These are phyloP conservation scores for Blastosporella zonata DNA, from an alignment of 1,284 basidiomycete genomes.

Conservation along the genomic window DNA sequence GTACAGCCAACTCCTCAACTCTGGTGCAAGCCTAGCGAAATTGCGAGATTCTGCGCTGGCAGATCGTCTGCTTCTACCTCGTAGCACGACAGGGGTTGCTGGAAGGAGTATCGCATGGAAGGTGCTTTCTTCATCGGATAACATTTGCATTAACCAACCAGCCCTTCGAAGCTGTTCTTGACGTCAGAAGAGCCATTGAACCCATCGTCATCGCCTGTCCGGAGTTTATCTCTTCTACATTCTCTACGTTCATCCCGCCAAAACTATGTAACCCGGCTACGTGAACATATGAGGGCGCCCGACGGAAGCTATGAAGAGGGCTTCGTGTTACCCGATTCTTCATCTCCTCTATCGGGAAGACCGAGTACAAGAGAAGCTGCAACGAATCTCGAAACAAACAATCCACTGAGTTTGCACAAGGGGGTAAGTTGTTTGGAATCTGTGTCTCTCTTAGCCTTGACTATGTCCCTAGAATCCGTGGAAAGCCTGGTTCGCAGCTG, in stretches of 20 bases:
- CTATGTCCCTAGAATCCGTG: slow-evolving; percentile 73
- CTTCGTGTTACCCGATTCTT: slow-evolving; percentile 51
- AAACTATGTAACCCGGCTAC: slow-evolving; percentile 48
- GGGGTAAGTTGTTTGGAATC: slow-evolving; percentile 45
- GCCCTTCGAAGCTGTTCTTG: slow-evolving; percentile 53
- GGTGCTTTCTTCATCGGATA: slow-evolving; percentile 37
- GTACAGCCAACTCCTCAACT: slow-evolving; percentile 60
- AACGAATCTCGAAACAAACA: slow-evolving; percentile 66
- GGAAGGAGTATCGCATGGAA: slow-evolving; percentile 81
- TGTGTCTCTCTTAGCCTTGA: slow-evolving; percentile 1
- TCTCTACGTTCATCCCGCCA: slow-evolving; percentile 46
- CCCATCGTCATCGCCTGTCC: slow-evolving; percentile 37
- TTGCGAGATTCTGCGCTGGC: slow-evolving; percentile 62
- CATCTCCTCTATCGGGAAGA: slow-evolving; percentile 32
- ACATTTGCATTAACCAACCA: slow-evolving; percentile 11
- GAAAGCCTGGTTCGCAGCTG: slow-evolving; percentile 86
- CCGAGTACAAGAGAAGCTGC: slow-evolving; percentile 27
- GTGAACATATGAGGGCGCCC: slow-evolving; percentile 71
- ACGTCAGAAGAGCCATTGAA: slow-evolving; percentile 56
- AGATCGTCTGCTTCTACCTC: slow-evolving; percentile 51
- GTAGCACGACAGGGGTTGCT: slow-evolving; percentile 42
- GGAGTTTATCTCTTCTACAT: slow-evolving; percentile 43
- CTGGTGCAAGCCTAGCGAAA: slow-evolving; percentile 53
- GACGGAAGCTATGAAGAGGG: slow-evolving; percentile 76
- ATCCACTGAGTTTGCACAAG: slow-evolving; percentile 83